A percentile compares a stretch with the other conserved stretches of the same genome.
These are phyloP conservation scores for Pittosporum tobira DNA, from an alignment of 129 eudicot genomes.

Conservation along the genomic window DNA sequence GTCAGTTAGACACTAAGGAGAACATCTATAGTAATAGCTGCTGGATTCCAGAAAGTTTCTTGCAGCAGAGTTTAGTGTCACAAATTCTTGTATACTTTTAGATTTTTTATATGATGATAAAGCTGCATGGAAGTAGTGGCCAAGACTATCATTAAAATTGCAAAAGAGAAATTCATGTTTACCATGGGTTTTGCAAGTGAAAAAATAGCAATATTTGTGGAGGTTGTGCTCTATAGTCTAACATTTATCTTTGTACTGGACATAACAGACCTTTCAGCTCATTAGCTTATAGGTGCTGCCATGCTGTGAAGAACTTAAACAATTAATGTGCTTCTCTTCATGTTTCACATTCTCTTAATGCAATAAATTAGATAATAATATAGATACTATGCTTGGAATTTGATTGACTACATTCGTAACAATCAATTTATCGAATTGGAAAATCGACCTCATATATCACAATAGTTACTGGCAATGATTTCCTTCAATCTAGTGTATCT, in stretches of 20 bases:
- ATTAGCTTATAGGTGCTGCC: not conserved
- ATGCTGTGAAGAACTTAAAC: not conserved
- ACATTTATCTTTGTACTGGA: too few species aligned
- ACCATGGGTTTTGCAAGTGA: too few species aligned
- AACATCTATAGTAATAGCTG: not conserved
- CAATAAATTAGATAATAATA: too few species aligned
- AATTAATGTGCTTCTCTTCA: not conserved
- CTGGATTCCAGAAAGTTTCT: not conserved
- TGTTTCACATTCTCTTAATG: not conserved
- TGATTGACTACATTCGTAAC: not conserved
- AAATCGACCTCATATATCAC: not conserved
- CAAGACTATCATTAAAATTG: too few species aligned
- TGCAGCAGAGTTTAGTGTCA: not conserved
- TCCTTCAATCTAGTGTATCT: not conserved
- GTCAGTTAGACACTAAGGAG: not conserved
- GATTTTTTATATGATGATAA: not conserved
- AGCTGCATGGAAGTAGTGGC: not conserved
- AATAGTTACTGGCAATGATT: too few species aligned
- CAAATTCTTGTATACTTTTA: not conserved
- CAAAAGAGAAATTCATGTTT: too few species aligned
- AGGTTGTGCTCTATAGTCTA: too few species aligned
- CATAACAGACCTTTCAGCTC: too few species aligned
- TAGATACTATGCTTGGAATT: too few species aligned
- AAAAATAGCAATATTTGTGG: too few species aligned
- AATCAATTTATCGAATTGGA: not conserved